These are phyloP conservation scores for Akanthomyces lecanii DNA, from an alignment of 2,329 filamentous ascomycete genomes.

Conservation along the genomic window DNA sequence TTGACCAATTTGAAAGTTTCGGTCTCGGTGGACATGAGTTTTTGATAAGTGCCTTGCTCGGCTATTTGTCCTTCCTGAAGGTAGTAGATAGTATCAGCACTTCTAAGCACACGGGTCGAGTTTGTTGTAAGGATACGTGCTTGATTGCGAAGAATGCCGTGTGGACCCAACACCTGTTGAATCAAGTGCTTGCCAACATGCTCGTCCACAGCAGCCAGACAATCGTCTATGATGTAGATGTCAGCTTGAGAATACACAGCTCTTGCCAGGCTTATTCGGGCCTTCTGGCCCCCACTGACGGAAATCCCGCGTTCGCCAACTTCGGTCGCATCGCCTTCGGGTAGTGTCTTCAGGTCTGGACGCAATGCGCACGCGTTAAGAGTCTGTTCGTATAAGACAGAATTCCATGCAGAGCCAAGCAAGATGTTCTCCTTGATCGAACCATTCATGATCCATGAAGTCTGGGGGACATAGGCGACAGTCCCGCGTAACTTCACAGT, in stretches of 20 bases:
- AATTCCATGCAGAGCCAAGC: slow-evolving; percentile 84
- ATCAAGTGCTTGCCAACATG: slow-evolving; percentile 88
- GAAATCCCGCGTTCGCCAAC: slow-evolving; percentile 91
- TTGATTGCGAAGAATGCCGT: slow-evolving; percentile 71
- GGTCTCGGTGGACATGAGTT: slow-evolving; percentile 85
- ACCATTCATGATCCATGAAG: slow-evolving; percentile 90
- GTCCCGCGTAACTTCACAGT: slow-evolving; percentile 71
- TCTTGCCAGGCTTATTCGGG: slow-evolving; percentile 76
- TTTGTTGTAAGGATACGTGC: slow-evolving; percentile 86
- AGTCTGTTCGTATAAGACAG: slow-evolving; percentile 81
- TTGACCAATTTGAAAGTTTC: slow-evolving; percentile 75
- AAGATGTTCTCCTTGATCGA: slow-evolving; percentile 88
- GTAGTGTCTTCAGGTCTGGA: slow-evolving; percentile 79
- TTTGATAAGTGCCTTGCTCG: slow-evolving; percentile 78
- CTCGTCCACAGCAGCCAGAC: slow-evolving; percentile 84
- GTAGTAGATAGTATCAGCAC: slow-evolving; percentile 77
- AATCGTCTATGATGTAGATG: slow-evolving; percentile 83
- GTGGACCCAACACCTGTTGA: slow-evolving; percentile 76
- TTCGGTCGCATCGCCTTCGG: slow-evolving; percentile 85
- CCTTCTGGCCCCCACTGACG: slow-evolving; percentile 84
- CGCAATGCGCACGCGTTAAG: slow-evolving; percentile 77
- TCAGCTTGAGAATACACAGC: slow-evolving; percentile 88
- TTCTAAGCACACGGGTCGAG: slow-evolving; percentile 76
- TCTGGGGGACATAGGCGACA: slow-evolving; percentile 83
- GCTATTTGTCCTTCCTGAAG: slow-evolving; percentile 72